Percentiles rank a stretch among this genome's conserved stretches.
Evolutionary conservation across 495 filamentous ascomycete genomes (phyloP).

Genomic region (Parathielavia appendiculata): DNA sequence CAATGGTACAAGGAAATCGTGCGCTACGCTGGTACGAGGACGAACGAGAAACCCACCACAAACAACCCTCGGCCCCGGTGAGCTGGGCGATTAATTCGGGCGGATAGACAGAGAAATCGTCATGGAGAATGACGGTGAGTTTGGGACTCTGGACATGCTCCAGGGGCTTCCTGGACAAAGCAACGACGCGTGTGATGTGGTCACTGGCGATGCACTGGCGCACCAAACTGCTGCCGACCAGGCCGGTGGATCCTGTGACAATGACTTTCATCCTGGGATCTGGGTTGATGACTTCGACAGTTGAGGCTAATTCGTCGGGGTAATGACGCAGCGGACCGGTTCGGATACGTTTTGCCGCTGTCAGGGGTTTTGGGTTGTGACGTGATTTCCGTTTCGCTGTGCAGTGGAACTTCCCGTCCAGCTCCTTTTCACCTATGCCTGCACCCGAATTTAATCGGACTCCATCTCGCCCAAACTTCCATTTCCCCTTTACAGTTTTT

Average conservation of each 20-base stretch:
- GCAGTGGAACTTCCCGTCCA: too few species aligned
- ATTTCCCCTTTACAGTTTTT: too few species aligned
- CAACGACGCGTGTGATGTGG: conserved; percentile 44
- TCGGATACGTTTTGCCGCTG: too few species aligned
- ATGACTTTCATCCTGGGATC: conserved; percentile 56
- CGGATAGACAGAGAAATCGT: conserved; percentile 45
- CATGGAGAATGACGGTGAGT: conserved; percentile 39
- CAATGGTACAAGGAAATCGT: background rate
- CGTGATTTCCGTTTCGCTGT: too few species aligned
- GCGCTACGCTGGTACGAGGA: background rate
- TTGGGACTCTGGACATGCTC: conserved; percentile 35
- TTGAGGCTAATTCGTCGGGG: background rate
- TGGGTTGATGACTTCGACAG: too few species aligned
- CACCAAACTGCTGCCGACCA: conserved; percentile 43
- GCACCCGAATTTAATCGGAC: too few species aligned
- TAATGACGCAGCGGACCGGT: background rate
- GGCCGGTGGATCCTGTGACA: conserved; percentile 50
- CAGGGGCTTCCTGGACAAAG: conserved; percentile 31
- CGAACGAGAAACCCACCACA: conserved; percentile 38
- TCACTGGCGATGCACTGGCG: conserved; percentile 41
- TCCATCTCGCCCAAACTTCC: too few species aligned
- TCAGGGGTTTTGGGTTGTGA: too few species aligned
- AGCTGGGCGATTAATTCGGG: conserved; percentile 37
- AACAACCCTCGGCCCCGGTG: conserved; percentile 47
- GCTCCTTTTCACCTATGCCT: too few species aligned